These are phyloP conservation scores for Fraxinus platypoda DNA, from an alignment of 305 asterid genomes.

Conservation along the genomic window DNA sequence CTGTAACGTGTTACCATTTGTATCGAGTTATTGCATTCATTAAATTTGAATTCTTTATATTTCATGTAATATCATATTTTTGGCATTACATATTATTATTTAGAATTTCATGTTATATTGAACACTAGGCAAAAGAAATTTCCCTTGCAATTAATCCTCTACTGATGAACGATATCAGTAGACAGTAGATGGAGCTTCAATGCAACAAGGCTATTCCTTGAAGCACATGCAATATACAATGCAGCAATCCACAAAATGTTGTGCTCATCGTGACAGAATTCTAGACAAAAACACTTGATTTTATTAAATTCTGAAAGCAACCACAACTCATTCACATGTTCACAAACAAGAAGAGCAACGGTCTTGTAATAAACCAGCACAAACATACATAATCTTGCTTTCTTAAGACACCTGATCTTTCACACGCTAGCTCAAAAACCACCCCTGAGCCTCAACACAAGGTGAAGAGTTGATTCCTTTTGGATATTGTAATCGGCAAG, in stretches of 20 bases:
- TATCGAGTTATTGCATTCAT: neutral
- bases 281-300: neutral
- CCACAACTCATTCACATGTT: neutral
- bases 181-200: neutral
- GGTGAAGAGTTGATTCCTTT: neutral
- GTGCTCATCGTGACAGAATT: neutral
- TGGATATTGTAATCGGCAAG: neutral
- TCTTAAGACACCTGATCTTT: neutral
- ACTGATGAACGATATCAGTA: constrained; percentile 16
- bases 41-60: too few species aligned
- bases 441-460: neutral
- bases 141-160: neutral
- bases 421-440: neutral
- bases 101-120: neutral
- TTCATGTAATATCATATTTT: too few species aligned
- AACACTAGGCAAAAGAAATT: neutral
- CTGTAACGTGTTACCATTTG: neutral
- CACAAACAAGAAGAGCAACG: neutral
- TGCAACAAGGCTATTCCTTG: neutral
- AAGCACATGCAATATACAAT: neutral
- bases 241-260: constrained; percentile 17
- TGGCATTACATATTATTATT: too few species aligned
- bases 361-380: neutral
- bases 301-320: neutral
- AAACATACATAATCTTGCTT: neutral